phyloP scores from a whole-genome alignment of 257 asterid genomes.

The Ehretia macrophylla region DNA sequence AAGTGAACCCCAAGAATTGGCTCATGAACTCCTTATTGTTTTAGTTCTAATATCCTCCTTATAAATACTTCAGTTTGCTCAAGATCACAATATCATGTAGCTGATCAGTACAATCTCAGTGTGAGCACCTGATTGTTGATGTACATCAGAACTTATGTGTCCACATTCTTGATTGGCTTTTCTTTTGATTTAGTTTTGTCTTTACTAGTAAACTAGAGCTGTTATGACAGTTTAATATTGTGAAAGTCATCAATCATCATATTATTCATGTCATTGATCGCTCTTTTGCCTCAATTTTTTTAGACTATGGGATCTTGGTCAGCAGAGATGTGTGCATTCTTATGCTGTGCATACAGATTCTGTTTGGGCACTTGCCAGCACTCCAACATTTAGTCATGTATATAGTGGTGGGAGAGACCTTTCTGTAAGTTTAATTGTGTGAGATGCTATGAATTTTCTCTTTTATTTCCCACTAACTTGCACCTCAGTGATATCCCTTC shows the following conservation, averaged over 20 bases:
- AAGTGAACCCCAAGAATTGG: too few relatives aligned
- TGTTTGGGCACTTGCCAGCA: conserved; percentile 98
- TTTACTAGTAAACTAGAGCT: neutral
- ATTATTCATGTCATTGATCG: conserved; percentile 6
- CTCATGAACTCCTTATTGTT: too few relatives aligned
- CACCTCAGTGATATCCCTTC: conserved; percentile 2
- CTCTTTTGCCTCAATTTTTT: conserved; percentile 7
- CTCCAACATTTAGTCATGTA: conserved; percentile 88
- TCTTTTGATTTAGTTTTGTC: neutral
- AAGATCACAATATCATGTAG: too few relatives aligned
- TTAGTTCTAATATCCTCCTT: too few relatives aligned
- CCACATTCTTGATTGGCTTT: neutral
- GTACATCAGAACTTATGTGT: neutral
- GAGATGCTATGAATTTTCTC: neutral
- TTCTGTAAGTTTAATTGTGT: conserved; percentile 69
- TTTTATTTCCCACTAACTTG: neutral
- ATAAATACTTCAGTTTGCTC: too few relatives aligned
- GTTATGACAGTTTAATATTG: neutral
- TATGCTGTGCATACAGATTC: conserved; percentile 99
- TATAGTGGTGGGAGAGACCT: conserved; percentile 98
- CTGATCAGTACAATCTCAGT: too few relatives aligned
- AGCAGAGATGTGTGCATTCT: conserved; percentile 93
- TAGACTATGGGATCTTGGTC: conserved; percentile 98
- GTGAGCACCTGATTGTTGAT: too few relatives aligned
- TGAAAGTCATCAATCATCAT: neutral